Evolutionary conservation across 1,284 basidiomycete species (phyloP), one percentile per base, ranked within the genome.

Genomic region (Trichosporon sp.): DNA sequence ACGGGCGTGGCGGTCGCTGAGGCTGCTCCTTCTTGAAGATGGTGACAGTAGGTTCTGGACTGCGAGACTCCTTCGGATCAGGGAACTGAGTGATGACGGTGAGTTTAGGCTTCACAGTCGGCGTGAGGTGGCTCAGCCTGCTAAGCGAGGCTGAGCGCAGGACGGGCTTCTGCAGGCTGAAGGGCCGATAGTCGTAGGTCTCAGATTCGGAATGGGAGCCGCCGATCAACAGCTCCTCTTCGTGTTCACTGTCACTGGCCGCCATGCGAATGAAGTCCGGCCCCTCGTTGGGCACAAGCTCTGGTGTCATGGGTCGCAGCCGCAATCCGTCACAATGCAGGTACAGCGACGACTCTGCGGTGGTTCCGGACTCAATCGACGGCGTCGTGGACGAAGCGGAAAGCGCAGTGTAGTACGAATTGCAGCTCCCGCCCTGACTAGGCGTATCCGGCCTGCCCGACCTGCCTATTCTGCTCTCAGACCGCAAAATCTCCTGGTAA

Each of bases 301-400:
- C 49, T 27, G 49, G 49, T 1, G 49, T 54, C 27, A 54, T 54
- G 25, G 49, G 49, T 16, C 49, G 49, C 14, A 54, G 27, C 49
- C 49, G 49, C 2, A 54, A 27, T 16, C 49, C 49, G 49, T 54
- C 49, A 54, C 49, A 54, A 31, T 54, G 49, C 25, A 54, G 49
- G 25, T 54, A 54, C 27, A 54, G 21, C 21, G 49, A 54, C 25
- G 25, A 29, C 49, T 54, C 49, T 16, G 49, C 49, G 13, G 49
- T 54, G 25, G 49, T 54, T 29, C 49, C 49, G 31, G 49, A 54
- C 25, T 54, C 49, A 54, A 54, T 54, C 31, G 49, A 54, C 49
- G 49, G 49, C 49, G 49, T 54, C 16, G 25, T 54, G 16, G 49
- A 54, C 3, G 10, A 6, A 4, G 49, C 49, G 49, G 49, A 54